A percentile compares a stretch with the other conserved stretches of the same genome.
These are phyloP conservation scores for Penicillium desertorum DNA, from an alignment of 495 filamentous ascomycete species.

Conservation along the genomic window DNA sequence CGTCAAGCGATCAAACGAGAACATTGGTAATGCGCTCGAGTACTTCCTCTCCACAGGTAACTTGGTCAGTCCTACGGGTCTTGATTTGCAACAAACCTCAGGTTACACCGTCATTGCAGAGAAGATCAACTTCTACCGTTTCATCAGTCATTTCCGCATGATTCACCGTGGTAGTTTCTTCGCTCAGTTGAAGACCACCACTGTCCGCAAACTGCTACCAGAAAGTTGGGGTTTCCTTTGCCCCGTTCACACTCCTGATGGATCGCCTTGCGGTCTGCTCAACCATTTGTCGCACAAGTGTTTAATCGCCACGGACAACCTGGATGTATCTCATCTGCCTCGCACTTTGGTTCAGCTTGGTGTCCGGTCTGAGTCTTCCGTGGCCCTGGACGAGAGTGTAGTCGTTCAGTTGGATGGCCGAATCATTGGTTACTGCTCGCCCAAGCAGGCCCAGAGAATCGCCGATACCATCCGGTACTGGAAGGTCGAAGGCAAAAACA, in stretches of 20 bases:
- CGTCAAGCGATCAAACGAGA: slow-evolving; percentile 78
- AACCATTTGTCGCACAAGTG: slow-evolving; percentile 98
- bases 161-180: slow-evolving; percentile 99
- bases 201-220: slow-evolving; percentile 89
- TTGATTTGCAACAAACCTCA: slow-evolving; percentile 91
- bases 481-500: slow-evolving; percentile 91
- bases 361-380: slow-evolving; percentile 66
- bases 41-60: slow-evolving; percentile 98
- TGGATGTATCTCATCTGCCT: slow-evolving; percentile 72
- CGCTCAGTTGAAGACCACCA: slow-evolving; percentile 94
- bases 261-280: slow-evolving; percentile 86
- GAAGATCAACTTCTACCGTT: slow-evolving; percentile 98
- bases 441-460: slow-evolving; percentile 73
- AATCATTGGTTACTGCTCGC: slow-evolving; percentile 86
- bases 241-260: slow-evolving; percentile 96
- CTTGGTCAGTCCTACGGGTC: slow-evolving; percentile 80
- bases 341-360: slow-evolving; percentile 73
- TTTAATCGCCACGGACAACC: slow-evolving; percentile 69
- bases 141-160: slow-evolving; percentile 99
- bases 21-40: slow-evolving; percentile 79
- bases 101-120: slow-evolving; percentile 96
- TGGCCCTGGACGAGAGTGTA: slow-evolving; percentile 74
- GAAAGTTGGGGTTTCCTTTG: slow-evolving; percentile 98
- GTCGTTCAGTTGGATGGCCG: slow-evolving; percentile 86
- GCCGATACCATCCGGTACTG: slow-evolving; percentile 84